Percentiles rank a stretch among this genome's conserved stretches.
phyloP scores from a whole-genome alignment of 768 basidiomycete species.

The Leucogyrophana mollusca region DNA sequence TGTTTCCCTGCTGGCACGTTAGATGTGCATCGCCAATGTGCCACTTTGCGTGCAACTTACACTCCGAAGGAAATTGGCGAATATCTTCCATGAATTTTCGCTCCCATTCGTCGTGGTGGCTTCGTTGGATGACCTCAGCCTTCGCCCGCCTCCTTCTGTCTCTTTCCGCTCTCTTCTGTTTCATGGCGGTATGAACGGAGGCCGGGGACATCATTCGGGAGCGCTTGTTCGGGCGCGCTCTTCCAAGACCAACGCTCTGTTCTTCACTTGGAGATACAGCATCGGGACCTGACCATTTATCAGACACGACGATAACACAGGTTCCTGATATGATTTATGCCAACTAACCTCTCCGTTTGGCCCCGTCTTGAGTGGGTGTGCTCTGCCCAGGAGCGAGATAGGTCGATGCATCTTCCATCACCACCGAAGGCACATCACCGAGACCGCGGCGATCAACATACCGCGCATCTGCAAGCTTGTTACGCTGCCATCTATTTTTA shows the following conservation, averaged over 20 bases:
- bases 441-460: conserved; percentile 32
- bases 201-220: conserved; percentile 49
- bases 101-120: conserved; percentile 37
- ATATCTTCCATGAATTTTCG: conserved; percentile 41
- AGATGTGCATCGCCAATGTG: too few relatives aligned
- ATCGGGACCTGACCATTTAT: conserved; percentile 12
- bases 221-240: conserved; percentile 44
- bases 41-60: too few relatives aligned
- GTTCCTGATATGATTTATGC: too few relatives aligned
- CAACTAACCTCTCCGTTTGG: conserved; percentile 52
- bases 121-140: conserved; percentile 36
- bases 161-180: conserved; percentile 35
- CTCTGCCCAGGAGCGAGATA: conserved; percentile 6
- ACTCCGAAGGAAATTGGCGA: conserved; percentile 6
- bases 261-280: conserved; percentile 24
- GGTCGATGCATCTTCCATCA: conserved; percentile 1
- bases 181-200: conserved; percentile 35
- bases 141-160: conserved; percentile 42
- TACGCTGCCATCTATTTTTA: conserved; percentile 24
- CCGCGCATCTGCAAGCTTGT: conserved; percentile 20
- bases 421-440: conserved; percentile 10
- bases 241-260: conserved; percentile 28
- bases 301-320: not conserved
- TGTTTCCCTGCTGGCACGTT: too few relatives aligned
- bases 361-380: conserved; percentile 23